Conservation (phyloP, 805 yeast species). For the Babjeviella inositovora region DNA sequence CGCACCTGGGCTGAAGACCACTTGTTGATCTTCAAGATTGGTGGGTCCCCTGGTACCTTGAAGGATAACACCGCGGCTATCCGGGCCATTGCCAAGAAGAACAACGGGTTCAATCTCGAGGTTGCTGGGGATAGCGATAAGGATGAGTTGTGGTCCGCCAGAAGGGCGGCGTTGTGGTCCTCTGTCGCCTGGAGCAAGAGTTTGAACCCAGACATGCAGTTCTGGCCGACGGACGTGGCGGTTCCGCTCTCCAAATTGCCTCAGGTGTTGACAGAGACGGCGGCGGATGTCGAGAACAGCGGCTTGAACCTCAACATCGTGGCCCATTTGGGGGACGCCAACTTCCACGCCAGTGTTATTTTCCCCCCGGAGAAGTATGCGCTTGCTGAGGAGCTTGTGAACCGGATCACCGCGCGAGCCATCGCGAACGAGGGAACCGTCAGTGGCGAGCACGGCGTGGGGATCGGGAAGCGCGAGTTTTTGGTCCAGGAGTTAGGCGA, state of each 20-base stretch:
- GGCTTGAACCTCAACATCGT: conserved; percentile 52
- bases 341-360: conserved; percentile 67
- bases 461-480: conserved; percentile 23
- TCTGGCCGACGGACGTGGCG: conserved; percentile 88
- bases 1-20: conserved; percentile 21
- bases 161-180: conserved; percentile 14
- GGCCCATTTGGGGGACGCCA: conserved; percentile 91
- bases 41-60: conserved; percentile 16
- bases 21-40: conserved; percentile 20
- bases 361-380: conserved; percentile 34
- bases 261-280: conserved; percentile 41
- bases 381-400: conserved; percentile 40
- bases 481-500: conserved; percentile 19
- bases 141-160: conserved; percentile 20
- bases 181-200: no score
- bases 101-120: conserved; percentile 13
- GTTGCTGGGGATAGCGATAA: conserved; percentile 16
- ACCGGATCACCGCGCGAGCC: conserved; percentile 59
- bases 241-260: conserved; percentile 68
- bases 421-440: conserved; percentile 67
- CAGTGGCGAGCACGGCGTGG: conserved; percentile 34
- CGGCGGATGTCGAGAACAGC: conserved; percentile 38
- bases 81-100: conserved; percentile 8
- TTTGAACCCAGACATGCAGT: conserved; percentile 38
- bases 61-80: conserved; percentile 14